Base-by-base conservation (phyloP, 31 red algal species). In the Asparagopsis taxiformis region DNA sequence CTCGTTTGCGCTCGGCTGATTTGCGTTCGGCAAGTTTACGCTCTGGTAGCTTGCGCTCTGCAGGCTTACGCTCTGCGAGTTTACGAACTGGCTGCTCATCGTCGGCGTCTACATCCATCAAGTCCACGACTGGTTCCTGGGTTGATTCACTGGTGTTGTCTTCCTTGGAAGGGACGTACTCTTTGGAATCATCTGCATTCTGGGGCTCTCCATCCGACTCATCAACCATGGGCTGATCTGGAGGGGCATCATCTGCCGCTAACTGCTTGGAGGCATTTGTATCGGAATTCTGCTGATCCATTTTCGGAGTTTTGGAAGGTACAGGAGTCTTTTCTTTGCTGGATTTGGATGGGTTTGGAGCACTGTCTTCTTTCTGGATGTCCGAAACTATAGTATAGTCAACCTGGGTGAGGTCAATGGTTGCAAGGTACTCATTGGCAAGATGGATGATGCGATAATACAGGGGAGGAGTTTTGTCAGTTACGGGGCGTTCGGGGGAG, bases 401-500 rank as follows among this genome's bases (percentile, higher is more conserved):
- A 2, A 70, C 55, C 6, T 29, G 38, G 9, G 79, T 50, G 1
- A 83, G 55, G 46, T 83, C 79, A 39, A 72, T 55, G 19, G 66
- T 69, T 8, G 79, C 66, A 4, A 83, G 58, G 25, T 64, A 83
- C 9, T 83, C 79, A 37, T 83, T 83, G 0, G 55, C 2, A 30
- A 55, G 10, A 50, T 83, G 37, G 7, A 83, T 70, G 22, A 83
- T 57, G 19, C 79, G 53, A 43, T 72, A 72, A 51, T 48, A 83
- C 39, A 56, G 65, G 65, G 43, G 25, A 19, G 35, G 28, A 21
- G 33, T 35, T 3, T 25, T 46, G 19, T 67, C 33, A 7, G 3
- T 17, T 10, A 43, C 38, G 8, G 31, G 34, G 33, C 33, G 34
- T 15, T 22, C 22, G 19, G 63, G 63, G 28, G 31, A 43, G 33